Base-by-base conservation (phyloP, 768 basidiomycete genomes). In the Tulasnella sp. region DNA sequence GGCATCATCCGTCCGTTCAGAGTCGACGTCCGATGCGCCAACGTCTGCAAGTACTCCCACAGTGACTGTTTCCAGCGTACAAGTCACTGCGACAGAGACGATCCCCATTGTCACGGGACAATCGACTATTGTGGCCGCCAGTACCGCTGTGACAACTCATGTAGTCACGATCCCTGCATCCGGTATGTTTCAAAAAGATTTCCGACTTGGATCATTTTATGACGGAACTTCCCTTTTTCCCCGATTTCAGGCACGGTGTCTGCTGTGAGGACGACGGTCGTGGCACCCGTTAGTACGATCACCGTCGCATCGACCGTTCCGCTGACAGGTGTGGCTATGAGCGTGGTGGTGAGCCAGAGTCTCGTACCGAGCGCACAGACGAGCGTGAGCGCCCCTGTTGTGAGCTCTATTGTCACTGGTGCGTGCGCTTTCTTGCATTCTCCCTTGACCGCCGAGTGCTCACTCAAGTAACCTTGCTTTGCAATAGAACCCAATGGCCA, bases 401-500 rank as follows among this genome's bases (percentile, higher is more conserved):
- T 21, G 7, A 48, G 47, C 47, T 48, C 21, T 29, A 7, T 23
- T n/a, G 47, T 48, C n/a, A 21, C 19, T n/a, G 27, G 27, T 29
- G 21, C 19, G 21, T 23, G 5, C 21, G n/a, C n/a, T n/a, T 48
- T 23, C 27, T 7, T 48, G 7, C 21, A 5, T 13, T 43, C 42
- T 19, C 42, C 13, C 42, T 43, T 19, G 19, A 43, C 19, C 19
- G 13, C 42, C 13, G 13, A 13, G 42, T 43, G 42, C 42, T 43
- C 2, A 71, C 66, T n/a, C 73, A 77, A 9, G 70, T 76, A 21
- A 68, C 75, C 19, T 60, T 78, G 27, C 29, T 68, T 72, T 21
- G 5, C 7, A 15, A 76, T 74, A 4, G 70, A 73, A 55, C 77
- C 23, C 84, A 68, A 73, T 60, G 76, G 76, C 48, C 70, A 72